Evolutionary conservation across 2,329 filamentous ascomycete genomes (phyloP).

Genomic region (Plenodomus tracheiphilus): DNA sequence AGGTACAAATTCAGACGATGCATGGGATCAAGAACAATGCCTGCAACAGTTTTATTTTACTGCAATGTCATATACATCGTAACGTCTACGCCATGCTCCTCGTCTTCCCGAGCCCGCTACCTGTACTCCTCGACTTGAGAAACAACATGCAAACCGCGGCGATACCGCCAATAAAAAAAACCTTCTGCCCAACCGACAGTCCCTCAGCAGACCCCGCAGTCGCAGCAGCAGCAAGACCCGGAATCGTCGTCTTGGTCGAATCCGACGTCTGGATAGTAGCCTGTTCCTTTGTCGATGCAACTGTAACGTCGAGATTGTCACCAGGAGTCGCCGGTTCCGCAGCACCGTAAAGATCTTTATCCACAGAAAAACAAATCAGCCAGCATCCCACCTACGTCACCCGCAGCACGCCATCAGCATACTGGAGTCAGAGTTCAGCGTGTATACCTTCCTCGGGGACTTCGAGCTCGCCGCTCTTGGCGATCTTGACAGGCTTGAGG

Average conservation of each 20-base stretch:
- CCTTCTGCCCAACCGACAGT: constrained; percentile 50
- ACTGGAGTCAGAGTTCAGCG: constrained; percentile 68
- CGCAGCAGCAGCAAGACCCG: constrained; percentile 18
- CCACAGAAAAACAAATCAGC: constrained; percentile 45
- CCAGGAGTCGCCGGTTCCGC: constrained; percentile 46
- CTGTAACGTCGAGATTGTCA: constrained; percentile 49
- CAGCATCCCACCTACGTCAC: constrained; percentile 36
- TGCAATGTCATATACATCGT: not conserved
- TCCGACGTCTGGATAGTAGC: constrained; percentile 30
- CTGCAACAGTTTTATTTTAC: constrained; percentile 4
- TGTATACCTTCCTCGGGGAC: constrained; percentile 91
- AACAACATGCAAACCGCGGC: constrained; percentile 48
- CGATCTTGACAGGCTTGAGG: constrained; percentile 70
- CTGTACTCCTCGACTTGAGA: constrained; percentile 40
- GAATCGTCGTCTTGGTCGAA: constrained; percentile 17
- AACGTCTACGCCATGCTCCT: constrained; percentile 46
- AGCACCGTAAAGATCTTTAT: constrained; percentile 50
- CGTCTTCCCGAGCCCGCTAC: constrained; percentile 30
- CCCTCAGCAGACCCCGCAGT: constrained; percentile 35
- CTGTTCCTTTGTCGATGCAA: constrained; percentile 23
- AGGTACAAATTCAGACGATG: too few relatives aligned
- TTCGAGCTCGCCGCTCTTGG: constrained; percentile 80
- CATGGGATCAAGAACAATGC: too few relatives aligned
- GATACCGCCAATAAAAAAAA: constrained; percentile 50
- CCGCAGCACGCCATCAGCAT: not conserved